These are phyloP conservation scores for Colletotrichum sp. DNA, from an alignment of 2,329 filamentous ascomycete species.

Conservation along the genomic window DNA sequence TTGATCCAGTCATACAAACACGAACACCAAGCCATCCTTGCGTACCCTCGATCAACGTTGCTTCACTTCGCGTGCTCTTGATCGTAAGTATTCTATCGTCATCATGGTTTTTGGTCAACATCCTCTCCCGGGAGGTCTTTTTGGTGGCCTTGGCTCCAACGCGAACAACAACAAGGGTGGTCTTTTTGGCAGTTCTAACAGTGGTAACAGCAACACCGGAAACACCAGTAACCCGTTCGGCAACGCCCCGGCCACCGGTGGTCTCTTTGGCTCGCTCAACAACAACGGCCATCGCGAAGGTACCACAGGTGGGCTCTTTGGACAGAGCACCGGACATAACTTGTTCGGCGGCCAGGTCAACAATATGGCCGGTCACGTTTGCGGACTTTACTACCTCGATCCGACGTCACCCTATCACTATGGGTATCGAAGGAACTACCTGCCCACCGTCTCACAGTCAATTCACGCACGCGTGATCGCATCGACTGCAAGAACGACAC, in stretches of 20 bases:
- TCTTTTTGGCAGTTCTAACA: not conserved
- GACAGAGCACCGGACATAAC: not conserved
- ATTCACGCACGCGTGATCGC: conserved; percentile 67
- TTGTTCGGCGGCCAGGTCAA: not conserved
- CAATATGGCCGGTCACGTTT: conserved; percentile 22
- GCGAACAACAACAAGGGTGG: not conserved
- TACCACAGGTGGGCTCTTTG: not conserved
- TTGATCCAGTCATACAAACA: too few species aligned
- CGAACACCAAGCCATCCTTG: not conserved
- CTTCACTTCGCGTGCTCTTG: not conserved
- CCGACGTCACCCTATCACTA: not conserved
- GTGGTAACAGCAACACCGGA: not conserved
- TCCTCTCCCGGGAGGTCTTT: not conserved
- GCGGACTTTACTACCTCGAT: conserved; percentile 39
- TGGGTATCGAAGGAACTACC: conserved; percentile 38
- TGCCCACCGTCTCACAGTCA: conserved; percentile 63
- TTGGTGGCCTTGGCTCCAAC: not conserved
- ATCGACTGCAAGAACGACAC: conserved; percentile 50
- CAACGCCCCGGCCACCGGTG: not conserved
- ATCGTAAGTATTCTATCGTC: not conserved
- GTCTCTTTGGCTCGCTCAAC: not conserved
- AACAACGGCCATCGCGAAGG: not conserved
- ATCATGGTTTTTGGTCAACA: not conserved
- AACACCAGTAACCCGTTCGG: not conserved
- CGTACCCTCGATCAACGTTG: not conserved